Conservation (phyloP, 306 rosid species). For the Amphicarpaea edgeworthii region DNA sequence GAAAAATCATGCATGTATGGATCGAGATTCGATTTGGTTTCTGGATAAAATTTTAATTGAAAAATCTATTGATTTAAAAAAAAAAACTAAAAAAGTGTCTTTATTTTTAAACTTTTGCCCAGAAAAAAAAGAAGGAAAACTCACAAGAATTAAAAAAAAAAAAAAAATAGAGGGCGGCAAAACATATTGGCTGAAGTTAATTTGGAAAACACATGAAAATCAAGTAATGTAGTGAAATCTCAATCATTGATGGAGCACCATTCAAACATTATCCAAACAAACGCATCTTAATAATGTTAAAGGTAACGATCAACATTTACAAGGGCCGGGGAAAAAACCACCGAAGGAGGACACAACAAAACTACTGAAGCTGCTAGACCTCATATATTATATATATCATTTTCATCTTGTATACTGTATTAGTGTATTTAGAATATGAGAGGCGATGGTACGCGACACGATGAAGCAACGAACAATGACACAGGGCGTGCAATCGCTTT, state of each 20-base stretch:
- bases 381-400: not conserved
- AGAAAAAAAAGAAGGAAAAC: not conserved
- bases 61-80: not conserved
- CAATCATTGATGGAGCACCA: constrained; percentile 6
- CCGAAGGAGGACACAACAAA: not conserved
- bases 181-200: not conserved
- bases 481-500: not conserved
- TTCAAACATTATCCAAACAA: constrained; percentile 8
- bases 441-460: not conserved
- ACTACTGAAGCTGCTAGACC: not conserved
- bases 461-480: not conserved
- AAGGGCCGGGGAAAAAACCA: not conserved
- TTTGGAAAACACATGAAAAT: not conserved
- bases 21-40: not conserved
- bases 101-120: not conserved
- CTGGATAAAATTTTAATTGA: not conserved
- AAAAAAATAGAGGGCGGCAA: not conserved
- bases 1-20: not conserved
- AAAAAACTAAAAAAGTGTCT: not conserved
- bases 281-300: not conserved
- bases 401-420: no score
- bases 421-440: not conserved
- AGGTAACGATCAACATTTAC: not conserved
- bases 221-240: not conserved
- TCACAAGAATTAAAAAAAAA: no score